These are phyloP conservation scores for Dacryopinax primogenitus DNA, from an alignment of 768 basidiomycete genomes.

Conservation along the genomic window DNA sequence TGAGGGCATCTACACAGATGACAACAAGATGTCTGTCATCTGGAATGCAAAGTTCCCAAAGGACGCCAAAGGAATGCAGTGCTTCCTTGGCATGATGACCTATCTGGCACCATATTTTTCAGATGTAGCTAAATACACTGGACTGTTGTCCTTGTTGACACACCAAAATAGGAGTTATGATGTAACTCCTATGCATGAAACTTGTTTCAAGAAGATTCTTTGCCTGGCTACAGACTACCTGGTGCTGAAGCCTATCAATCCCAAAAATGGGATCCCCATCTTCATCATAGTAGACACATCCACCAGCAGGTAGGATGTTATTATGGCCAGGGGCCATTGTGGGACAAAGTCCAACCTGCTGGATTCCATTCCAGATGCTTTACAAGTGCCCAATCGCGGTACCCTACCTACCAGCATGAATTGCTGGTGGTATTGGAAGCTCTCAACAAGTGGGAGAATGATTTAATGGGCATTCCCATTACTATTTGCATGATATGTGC, in stretches of 20 bases:
- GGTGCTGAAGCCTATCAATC: not conserved
- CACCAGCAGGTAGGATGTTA: not conserved
- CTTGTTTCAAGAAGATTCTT: not conserved
- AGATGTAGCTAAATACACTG: not conserved
- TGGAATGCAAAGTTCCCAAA: not conserved
- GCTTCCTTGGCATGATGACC: not conserved
- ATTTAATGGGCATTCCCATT: not conserved
- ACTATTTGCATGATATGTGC: not conserved
- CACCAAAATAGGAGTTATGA: not conserved
- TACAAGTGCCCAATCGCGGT: constrained; percentile 13
- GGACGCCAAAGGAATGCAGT: not conserved
- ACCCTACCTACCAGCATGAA: constrained; percentile 16
- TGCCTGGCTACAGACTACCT: not conserved
- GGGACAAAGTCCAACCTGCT: constrained; percentile 10
- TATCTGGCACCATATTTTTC: not conserved
- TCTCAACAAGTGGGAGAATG: not conserved
- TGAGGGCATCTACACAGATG: not conserved
- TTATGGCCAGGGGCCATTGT: not conserved
- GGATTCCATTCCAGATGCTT: constrained; percentile 18
- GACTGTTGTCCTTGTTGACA: not conserved
- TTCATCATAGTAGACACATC: not conserved
- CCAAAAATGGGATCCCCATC: not conserved
- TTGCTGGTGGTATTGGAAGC: constrained; percentile 12
- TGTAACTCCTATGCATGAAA: not conserved
- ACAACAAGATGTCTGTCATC: not conserved